Conservation (phyloP, 345 rosid species). For the Clausena lansium region DNA sequence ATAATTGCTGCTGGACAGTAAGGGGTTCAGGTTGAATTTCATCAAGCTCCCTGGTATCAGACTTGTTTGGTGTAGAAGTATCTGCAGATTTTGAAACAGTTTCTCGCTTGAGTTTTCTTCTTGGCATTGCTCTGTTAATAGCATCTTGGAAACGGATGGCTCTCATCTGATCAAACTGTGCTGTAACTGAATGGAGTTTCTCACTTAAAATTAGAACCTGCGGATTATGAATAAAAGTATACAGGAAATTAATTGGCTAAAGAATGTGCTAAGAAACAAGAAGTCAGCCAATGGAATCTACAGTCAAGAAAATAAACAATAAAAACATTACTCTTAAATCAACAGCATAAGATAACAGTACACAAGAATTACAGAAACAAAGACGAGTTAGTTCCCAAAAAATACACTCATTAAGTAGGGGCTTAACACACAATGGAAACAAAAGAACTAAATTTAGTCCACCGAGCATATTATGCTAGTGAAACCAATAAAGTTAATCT, state of each 20-base stretch:
- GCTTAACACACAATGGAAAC: neutral
- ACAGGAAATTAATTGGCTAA: constrained; percentile 11
- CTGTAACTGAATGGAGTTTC: constrained; percentile 83
- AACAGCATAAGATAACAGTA: neutral
- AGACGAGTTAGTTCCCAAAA: neutral
- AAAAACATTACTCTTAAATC: neutral
- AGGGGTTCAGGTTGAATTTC: constrained; percentile 54
- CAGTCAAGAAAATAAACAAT: neutral
- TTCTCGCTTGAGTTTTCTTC: constrained; percentile 61
- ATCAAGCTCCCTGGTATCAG: constrained; percentile 44
- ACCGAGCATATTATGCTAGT: neutral
- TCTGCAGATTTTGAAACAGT: constrained; percentile 39
- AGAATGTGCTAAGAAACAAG: neutral
- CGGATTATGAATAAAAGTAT: constrained; percentile 17
- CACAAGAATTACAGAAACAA: neutral
- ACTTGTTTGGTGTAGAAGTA: constrained; percentile 28
- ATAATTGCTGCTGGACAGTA: constrained; percentile 60
- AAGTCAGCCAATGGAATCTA: neutral
- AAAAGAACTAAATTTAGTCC: neutral
- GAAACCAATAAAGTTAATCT: neutral
- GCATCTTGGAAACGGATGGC: constrained; percentile 91
- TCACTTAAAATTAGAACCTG: constrained; percentile 82
- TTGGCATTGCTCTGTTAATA: constrained; percentile 66
- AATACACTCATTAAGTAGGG: neutral
- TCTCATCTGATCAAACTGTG: constrained; percentile 85